These are phyloP conservation scores for Cylindrodendrum hubeiense DNA, from an alignment of 2,329 filamentous ascomycete species.

Conservation along the genomic window DNA sequence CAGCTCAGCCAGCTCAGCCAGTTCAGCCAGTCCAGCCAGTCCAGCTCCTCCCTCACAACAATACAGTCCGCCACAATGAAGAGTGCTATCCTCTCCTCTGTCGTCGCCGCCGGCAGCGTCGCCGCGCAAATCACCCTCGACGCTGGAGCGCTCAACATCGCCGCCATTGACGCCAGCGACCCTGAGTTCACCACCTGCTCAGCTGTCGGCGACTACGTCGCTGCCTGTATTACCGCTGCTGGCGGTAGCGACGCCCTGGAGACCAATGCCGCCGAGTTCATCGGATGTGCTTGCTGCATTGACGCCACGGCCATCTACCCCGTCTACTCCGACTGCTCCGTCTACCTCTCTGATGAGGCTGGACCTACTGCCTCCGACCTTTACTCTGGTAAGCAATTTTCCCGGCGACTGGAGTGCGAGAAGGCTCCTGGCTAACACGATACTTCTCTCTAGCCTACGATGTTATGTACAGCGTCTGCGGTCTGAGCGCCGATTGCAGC, in stretches of 20 bases:
- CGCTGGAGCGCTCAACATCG: constrained; percentile 36
- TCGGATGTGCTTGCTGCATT: constrained; percentile 47
- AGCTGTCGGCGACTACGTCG: constrained; percentile 34
- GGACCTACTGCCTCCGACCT: constrained; percentile 35
- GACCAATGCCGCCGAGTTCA: constrained; percentile 36
- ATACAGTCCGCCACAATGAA: constrained; percentile 39
- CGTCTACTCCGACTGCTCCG: constrained; percentile 46
- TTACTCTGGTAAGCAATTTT: constrained; percentile 38
- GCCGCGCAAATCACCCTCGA: constrained; percentile 44
- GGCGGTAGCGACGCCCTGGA: constrained; percentile 41
- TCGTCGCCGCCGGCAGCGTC: constrained; percentile 38
- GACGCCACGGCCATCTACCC: constrained; percentile 35
- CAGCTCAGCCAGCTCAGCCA: no score
- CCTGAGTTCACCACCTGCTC: constrained; percentile 43
- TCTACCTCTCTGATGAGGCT: constrained; percentile 43
- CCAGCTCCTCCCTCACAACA: constrained; percentile 1
- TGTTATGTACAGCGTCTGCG: constrained; percentile 42
- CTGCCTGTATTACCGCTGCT: constrained; percentile 36
- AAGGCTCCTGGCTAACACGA: constrained; percentile 24
- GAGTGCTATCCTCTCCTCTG: constrained; percentile 30
- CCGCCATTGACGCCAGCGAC: constrained; percentile 41
- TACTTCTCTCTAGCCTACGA: constrained; percentile 37
- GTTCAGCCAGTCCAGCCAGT: no score
- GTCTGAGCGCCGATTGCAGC: constrained; percentile 24
- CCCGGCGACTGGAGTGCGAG: neutral